phyloP scores from a whole-genome alignment of 2,329 filamentous ascomycete genomes.

The Phialemoniopsis sp. region DNA sequence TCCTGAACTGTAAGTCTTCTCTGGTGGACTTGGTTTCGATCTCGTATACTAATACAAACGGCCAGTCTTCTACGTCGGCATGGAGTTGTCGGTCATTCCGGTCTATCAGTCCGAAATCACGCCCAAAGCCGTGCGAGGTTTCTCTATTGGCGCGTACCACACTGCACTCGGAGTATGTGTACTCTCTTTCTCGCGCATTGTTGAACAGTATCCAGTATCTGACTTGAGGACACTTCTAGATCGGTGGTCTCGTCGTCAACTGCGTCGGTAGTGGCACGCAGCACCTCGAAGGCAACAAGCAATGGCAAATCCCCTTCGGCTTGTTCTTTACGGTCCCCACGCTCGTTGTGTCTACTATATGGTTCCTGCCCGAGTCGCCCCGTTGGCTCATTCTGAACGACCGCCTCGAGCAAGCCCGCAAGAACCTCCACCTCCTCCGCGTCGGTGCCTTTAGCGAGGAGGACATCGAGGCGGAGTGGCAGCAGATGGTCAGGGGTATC shows the following conservation, averaged over 20 bases:
- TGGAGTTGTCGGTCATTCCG: slow-evolving; percentile 31
- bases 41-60: too few species aligned
- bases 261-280: slow-evolving; percentile 20
- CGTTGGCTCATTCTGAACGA: slow-evolving; percentile 16
- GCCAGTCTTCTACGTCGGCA: slow-evolving; percentile 27
- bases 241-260: slow-evolving; percentile 12
- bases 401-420: slow-evolving; percentile 1
- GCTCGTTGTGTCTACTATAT: slow-evolving; percentile 17
- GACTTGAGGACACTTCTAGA: too few species aligned
- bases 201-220: too few species aligned
- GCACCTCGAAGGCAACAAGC: slow-evolving; percentile 17
- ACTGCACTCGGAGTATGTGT: too few species aligned
- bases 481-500: too few species aligned
- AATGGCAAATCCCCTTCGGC: slow-evolving; percentile 27
- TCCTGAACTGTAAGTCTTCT: slow-evolving; percentile 26
- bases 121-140: slow-evolving; percentile 20
- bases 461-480: not conserved
- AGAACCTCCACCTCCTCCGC: not conserved
- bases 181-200: too few species aligned
- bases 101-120: slow-evolving; percentile 27
- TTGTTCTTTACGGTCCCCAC: slow-evolving; percentile 26
- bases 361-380: slow-evolving; percentile 21
- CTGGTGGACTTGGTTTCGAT: too few species aligned
- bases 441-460: too few species aligned
- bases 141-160: slow-evolving; percentile 28